Evolutionary conservation across 1,139 yeast species (phyloP).

Genomic region (Kodamaea ohmeri): DNA sequence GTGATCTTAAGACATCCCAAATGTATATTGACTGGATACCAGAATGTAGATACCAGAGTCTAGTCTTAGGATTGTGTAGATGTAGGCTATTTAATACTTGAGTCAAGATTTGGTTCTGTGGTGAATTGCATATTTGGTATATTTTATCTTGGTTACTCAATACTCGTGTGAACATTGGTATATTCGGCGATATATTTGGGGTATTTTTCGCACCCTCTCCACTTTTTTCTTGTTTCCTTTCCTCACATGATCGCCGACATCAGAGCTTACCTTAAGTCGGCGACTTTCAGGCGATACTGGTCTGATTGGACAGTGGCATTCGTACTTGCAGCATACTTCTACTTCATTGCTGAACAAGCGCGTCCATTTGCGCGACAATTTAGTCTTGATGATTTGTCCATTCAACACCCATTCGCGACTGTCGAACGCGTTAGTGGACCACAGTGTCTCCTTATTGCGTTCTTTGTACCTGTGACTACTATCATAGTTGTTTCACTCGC

Average conservation of each 20-base stretch:
- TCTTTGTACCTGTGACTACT: constrained; percentile 38
- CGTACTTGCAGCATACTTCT: constrained; percentile 30
- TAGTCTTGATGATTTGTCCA: constrained; percentile 32
- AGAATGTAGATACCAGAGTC: too few relatives aligned
- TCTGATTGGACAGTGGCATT: constrained; percentile 38
- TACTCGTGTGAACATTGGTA: too few relatives aligned
- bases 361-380: constrained; percentile 26
- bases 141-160: too few relatives aligned
- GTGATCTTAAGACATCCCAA: too few relatives aligned
- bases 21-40: too few relatives aligned
- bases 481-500: constrained; percentile 32
- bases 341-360: constrained; percentile 36
- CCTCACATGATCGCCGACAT: constrained; percentile 10
- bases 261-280: constrained; percentile 15
- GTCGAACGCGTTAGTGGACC: constrained; percentile 54
- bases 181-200: too few relatives aligned
- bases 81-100: too few relatives aligned
- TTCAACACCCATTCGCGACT: constrained; percentile 72
- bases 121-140: too few relatives aligned
- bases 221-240: background rate
- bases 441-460: constrained; percentile 33
- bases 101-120: too few relatives aligned
- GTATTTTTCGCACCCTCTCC: too few relatives aligned
- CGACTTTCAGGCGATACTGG: constrained; percentile 18
- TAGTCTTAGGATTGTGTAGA: too few relatives aligned